Evolutionary conservation across 2,329 filamentous ascomycete genomes (phyloP), one percentile per base, ranked within the genome.

Genomic region (Calonectria pseudoturangicola): DNA sequence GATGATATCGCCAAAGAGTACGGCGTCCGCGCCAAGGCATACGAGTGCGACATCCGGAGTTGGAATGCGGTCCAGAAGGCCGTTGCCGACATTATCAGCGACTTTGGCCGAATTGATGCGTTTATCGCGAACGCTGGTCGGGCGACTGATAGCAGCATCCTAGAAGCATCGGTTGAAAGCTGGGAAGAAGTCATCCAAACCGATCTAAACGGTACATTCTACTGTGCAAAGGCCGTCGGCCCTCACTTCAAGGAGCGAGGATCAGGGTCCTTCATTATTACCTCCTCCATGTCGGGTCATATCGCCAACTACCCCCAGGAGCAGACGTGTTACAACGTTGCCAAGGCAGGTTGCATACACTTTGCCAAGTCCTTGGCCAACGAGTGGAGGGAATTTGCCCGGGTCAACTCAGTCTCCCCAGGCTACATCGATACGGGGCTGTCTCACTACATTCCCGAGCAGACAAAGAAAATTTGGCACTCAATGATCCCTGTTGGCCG

Each of bases 401-500:
- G 92, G 21, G 90, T 88, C 77, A 94, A 94, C 83, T 89, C 88
- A 60, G 86, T 94, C 74, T 93, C 90, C 0, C 92, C 92, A 0
- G 92, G 93, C 12, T 93, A 93, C 81, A 93, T 94, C 71, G 89
- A 88, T 64, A 94, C 92, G 0, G 92, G 92, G 68, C 91, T 94
- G 73, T 92, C 91, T 36, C 88, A 89, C 80, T 94, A 93, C 74
- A 87, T 92, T n/a, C 88, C 90, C 9, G 74, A 87, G 28, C 90
- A 93, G 81, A 93, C 90, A 15, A 93, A 95, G 86, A 87, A 91
- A 67, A 88, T 94, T 74, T 95, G 93, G 93, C 89, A 89, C 80
- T 89, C 90, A 80, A 94, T 94, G 89, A 95, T 93, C 66, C 93
- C 93, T 58, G 91, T 95, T 89, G 92, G 89, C 47, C 87, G 93